Base-by-base conservation (phyloP, 106 monocot species). In the Apostasia shenzhenica region DNA sequence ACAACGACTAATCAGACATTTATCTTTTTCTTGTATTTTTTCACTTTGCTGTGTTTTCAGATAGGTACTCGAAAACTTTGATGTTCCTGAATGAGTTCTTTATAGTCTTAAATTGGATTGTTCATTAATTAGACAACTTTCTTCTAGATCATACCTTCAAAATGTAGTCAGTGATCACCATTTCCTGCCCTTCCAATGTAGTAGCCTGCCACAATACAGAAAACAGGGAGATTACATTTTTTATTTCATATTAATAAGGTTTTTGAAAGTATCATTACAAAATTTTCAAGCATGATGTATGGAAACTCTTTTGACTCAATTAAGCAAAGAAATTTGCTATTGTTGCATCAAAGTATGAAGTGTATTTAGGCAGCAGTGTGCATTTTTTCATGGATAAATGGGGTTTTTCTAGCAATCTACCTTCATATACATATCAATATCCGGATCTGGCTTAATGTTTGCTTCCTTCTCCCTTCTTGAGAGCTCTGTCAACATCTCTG, bases 391-490 rank as follows among this genome's bases (percentile, higher is more conserved):
- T 61, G 1, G 8, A 42, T 38, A 13, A 58, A 1, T 38, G 6
- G 3, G 44, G 44, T 61, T 42, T 26, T 26, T 26, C 61, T 10
- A 40, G 12, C 1, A 39, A 45, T n/a, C 1, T 65, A 89, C 92
- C 92, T 93, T 93, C 92, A 89, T 93, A 61, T 70, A 86, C 54
- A 76, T 61, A 76, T 76, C 75, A 45, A 76, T 68, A 54, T 76
- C 75, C 59, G 75, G 68, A 69, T 76, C 75, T 62, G 75, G 75
- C 46, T 76, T 76, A 45, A 76, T 76, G 41, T 76, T 76, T 68
- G 75, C 68, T 55, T 47, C 75, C 57, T 76, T 76, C 50, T 76
- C 75, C 61, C 75, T 76, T 62, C 75, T 76, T 14, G 61, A 50
- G 11, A 69, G 53, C 67, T 76, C 75, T 26, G 44, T 69, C 45